phyloP scores from a whole-genome alignment of 164 flowering plant genomes.

The Berberis thunbergii region DNA sequence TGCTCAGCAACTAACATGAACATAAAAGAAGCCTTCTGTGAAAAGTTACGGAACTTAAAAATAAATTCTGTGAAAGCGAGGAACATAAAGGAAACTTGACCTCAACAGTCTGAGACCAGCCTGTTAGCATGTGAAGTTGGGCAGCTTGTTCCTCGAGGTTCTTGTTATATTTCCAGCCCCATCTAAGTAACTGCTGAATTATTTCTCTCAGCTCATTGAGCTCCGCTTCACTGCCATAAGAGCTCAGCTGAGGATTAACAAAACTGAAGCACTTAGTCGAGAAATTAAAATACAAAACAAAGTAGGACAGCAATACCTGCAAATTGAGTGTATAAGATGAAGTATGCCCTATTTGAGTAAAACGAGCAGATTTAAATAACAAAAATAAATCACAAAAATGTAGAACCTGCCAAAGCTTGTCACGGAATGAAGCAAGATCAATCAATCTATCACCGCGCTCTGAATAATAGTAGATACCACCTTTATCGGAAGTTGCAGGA shows the following conservation, averaged over 20 bases:
- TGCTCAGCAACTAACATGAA: background rate
- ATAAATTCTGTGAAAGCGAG: background rate
- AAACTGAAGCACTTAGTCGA: conserved; percentile 7
- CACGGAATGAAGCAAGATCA: conserved; percentile 71
- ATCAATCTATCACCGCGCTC: conserved; percentile 94
- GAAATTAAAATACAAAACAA: background rate
- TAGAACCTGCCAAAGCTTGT: conserved; percentile 87
- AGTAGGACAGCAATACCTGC: no score
- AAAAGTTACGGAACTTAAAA: background rate
- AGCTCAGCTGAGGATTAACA: conserved; percentile 40
- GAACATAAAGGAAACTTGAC: conserved; percentile 22
- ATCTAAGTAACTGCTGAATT: conserved; percentile 67
- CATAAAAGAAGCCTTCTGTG: background rate
- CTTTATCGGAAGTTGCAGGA: conserved; percentile 57
- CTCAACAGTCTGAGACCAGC: conserved; percentile 98
- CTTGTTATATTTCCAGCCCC: conserved; percentile 93
- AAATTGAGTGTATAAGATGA: no score
- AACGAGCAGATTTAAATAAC: background rate
- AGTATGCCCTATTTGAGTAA: no score
- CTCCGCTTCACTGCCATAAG: conserved; percentile 54
- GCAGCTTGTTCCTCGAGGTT: conserved; percentile 99
- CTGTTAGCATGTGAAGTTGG: conserved; percentile 92
- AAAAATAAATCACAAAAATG: background rate
- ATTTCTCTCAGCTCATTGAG: conserved; percentile 60
- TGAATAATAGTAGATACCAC: conserved; percentile 77